A percentile compares a stretch with the other conserved stretches of the same genome.
phyloP scores from a whole-genome alignment of 2,329 filamentous ascomycete genomes.

The Aureobasidium pullulans region DNA sequence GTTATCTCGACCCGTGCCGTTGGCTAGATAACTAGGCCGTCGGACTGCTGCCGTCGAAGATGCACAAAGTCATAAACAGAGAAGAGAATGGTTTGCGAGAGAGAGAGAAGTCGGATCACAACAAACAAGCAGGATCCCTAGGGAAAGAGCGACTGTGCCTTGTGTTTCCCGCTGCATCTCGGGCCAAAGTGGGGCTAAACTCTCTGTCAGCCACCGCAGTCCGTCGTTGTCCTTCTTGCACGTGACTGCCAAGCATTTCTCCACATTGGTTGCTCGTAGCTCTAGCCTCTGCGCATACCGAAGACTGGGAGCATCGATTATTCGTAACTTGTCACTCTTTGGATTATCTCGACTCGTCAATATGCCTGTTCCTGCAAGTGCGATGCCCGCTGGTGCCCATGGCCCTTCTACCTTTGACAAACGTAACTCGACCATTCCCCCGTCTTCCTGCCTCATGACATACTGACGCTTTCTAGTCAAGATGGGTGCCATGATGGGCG shows the following conservation, averaged over 20 bases:
- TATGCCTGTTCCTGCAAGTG: constrained; percentile 52
- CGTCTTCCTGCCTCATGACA: constrained; percentile 16
- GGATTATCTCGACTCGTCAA: neutral
- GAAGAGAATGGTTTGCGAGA: neutral
- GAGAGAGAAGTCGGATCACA: neutral
- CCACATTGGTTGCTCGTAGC: constrained; percentile 3
- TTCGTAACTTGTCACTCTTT: neutral
- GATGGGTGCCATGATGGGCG: constrained; percentile 98
- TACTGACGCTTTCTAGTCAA: constrained; percentile 56
- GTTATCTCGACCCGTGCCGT: neutral
- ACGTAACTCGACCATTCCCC: constrained; percentile 40
- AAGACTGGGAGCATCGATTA: neutral
- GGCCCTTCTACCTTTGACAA: constrained; percentile 66
- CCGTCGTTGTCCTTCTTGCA: neutral
- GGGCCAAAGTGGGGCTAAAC: constrained; percentile 3
- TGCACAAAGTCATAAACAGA: neutral
- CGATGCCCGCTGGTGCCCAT: constrained; percentile 32
- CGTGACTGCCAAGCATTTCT: constrained; percentile 3
- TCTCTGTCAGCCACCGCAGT: neutral
- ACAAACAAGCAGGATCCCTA: neutral
- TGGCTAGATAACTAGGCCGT: neutral
- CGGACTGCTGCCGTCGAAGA: neutral
- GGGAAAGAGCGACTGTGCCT: neutral
- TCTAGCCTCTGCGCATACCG: neutral
- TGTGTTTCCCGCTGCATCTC: constrained; percentile 5